Evolutionary conservation across 352 stramenopile genomes (phyloP).

Genomic region (Globisporangium viniferum): DNA sequence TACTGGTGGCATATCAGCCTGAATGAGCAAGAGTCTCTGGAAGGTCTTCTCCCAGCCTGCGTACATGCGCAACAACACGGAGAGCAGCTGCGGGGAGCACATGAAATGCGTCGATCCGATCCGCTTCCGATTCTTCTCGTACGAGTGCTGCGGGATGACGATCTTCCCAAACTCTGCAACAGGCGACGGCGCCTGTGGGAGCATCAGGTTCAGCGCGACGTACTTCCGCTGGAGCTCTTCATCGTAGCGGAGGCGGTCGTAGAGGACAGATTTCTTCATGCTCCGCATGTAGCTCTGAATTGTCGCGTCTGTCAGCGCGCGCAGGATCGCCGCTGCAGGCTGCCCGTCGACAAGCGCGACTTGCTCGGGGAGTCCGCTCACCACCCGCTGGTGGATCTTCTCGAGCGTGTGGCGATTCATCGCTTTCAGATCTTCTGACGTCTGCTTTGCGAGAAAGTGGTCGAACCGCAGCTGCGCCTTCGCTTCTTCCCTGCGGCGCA

Average conservation of each 20-base stretch:
- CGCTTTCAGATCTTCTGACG: constrained; percentile 57
- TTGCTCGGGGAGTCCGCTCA: constrained; percentile 68
- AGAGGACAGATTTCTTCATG: constrained; percentile 91
- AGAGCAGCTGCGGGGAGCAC: constrained; percentile 60
- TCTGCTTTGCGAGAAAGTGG: constrained; percentile 85
- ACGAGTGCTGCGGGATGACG: constrained; percentile 66
- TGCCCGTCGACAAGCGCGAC: constrained; percentile 63
- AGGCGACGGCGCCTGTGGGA: constrained; percentile 22
- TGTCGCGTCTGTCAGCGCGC: constrained; percentile 81
- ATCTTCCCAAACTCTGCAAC: constrained; percentile 75
- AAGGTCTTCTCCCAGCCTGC: constrained; percentile 90
- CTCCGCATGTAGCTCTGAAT: constrained; percentile 89
- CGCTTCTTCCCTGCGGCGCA: constrained; percentile 56
- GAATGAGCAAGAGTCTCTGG: constrained; percentile 61
- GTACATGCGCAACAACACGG: constrained; percentile 86
- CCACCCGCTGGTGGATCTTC: constrained; percentile 80
- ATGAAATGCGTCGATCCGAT: constrained; percentile 49
- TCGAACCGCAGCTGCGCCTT: constrained; percentile 91
- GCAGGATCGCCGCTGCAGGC: constrained; percentile 59
- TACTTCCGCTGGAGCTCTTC: constrained; percentile 66
- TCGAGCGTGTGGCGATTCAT: constrained; percentile 82
- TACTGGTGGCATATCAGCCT: constrained; percentile 33
- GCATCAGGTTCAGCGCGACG: constrained; percentile 56
- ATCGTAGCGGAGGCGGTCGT: constrained; percentile 57
- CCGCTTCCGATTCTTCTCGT: constrained; percentile 47